Percentiles rank a stretch among this genome's conserved stretches.
phyloP scores from a whole-genome alignment of 768 basidiomycete species.

The Suillus hirtellus region DNA sequence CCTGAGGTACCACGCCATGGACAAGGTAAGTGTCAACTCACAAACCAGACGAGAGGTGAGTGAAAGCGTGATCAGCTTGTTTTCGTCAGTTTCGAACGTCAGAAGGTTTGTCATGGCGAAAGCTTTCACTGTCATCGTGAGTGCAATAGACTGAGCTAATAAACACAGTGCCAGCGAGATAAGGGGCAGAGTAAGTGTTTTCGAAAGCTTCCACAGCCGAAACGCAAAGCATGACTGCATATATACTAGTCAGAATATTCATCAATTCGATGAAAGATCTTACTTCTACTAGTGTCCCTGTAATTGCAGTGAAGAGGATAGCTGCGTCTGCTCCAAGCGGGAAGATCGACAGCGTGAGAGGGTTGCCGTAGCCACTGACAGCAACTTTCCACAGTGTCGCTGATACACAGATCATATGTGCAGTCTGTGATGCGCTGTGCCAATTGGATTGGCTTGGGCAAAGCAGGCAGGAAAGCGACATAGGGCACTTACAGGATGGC shows the following conservation, averaged over 20 bases:
- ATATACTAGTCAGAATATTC: neutral
- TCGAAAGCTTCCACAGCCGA: constrained; percentile 8
- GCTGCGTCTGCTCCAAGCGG: neutral
- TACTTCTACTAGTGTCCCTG: constrained; percentile 1
- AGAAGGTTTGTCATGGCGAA: neutral
- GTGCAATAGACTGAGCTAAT: neutral
- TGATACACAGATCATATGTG: neutral
- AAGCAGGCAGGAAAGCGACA: neutral
- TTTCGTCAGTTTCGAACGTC: neutral
- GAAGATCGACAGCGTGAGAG: neutral
- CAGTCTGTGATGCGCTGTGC: neutral
- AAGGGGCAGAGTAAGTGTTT: neutral
- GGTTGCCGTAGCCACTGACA: neutral
- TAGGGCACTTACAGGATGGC: constrained; percentile 6
- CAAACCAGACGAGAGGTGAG: constrained; percentile 1
- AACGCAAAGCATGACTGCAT: constrained; percentile 1
- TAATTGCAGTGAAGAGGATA: constrained; percentile 5
- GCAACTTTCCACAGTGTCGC: neutral
- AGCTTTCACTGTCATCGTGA: neutral
- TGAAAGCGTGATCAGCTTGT: neutral
- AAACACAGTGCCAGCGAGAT: constrained; percentile 3
- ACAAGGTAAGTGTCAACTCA: constrained; percentile 5
- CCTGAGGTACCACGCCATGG: constrained; percentile 3
- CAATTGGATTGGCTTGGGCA: neutral
- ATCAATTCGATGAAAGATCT: neutral